Base-by-base conservation (phyloP, 371 early-diverging fungal genomes). In the Mortierella sp. region DNA sequence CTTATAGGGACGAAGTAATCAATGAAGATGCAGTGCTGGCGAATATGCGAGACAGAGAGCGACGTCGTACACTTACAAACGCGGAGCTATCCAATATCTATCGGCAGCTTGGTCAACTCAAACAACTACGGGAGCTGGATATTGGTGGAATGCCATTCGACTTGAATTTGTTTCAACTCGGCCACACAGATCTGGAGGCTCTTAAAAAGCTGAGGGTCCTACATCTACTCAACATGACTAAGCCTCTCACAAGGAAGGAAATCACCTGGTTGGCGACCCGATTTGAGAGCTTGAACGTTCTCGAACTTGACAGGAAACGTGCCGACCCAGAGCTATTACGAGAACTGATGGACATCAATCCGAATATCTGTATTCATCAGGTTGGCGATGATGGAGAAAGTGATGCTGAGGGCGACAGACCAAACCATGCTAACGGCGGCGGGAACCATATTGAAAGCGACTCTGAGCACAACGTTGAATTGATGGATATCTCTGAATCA, bases 181-280 rank as follows among this genome's bases (percentile, higher is more conserved):
- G 76, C 0, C 45, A 59, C 10, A 35, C 4, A 10, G 22, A n/a
- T 9, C 1, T 76, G 26, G 66, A 61, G 2, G 8, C 43, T 22
- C 70, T 76, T 40, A 11, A 20, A 9, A 47, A 16, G 12, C 28
- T 76, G 12, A 9, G 28, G 6, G 20, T 26, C 2, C 40, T 76
- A 22, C 32, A 45, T 0, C 0, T 77, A 20, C 6, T 35, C 20
- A 52, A 63, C 8, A 5, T 35, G 9, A 12, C 1, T 10, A 24
- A 5, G 1, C 26, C 39, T 5, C 3, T 68, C 12, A 10, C 22
- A 12, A n/a, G 14, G 6, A 66, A 43, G 51, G 77, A 71, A 2
- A 9, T 71, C 26, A 71, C 68, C 1, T 77, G 72, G 72, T 20
- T 77, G 45, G 52, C 64, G 16, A 70, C 68, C 6, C 37, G 59